phyloP scores from a whole-genome alignment of 257 asterid species.

The Solanum rostratum region DNA sequence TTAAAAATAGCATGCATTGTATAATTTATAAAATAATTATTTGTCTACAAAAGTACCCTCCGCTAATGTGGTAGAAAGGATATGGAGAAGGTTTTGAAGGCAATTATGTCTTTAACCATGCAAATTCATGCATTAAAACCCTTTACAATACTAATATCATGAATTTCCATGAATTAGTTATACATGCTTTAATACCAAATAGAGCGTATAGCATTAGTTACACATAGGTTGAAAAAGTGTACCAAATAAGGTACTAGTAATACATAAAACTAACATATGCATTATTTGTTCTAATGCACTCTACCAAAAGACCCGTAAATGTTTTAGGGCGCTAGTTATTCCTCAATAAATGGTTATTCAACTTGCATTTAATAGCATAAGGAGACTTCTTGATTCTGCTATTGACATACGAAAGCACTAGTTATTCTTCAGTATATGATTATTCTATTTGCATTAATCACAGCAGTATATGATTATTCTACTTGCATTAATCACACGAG shows the following conservation, averaged over 20 bases:
- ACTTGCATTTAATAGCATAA: background rate
- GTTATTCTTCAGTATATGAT: background rate
- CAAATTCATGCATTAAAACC: background rate
- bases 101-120: background rate
- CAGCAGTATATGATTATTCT: background rate
- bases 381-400: background rate
- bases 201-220: background rate
- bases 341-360: background rate
- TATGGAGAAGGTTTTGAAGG: background rate
- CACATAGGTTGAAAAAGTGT: background rate
- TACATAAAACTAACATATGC: background rate
- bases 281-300: background rate
- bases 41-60: background rate
- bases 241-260: background rate
- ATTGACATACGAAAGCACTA: background rate
- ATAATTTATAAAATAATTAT: background rate
- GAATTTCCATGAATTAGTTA: background rate
- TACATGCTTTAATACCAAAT: background rate
- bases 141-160: background rate
- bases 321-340: background rate
- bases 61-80: background rate
- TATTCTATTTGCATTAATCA: too few relatives aligned
- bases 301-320: background rate
- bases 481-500: background rate
- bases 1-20: background rate